phyloP scores from a whole-genome alignment of 352 stramenopile species.

The Phytophthora cryptogea region DNA sequence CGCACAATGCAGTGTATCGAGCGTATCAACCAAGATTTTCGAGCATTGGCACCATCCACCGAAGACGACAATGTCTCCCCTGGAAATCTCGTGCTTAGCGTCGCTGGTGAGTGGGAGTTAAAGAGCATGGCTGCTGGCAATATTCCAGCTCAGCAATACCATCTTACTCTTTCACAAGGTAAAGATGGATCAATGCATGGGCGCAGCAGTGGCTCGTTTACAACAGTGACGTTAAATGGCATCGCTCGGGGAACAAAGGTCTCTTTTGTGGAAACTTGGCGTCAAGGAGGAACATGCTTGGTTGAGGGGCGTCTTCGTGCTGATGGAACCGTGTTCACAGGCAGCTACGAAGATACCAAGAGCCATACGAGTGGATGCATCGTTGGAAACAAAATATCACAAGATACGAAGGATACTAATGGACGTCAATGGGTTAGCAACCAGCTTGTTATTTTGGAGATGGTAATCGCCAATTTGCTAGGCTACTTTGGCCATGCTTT shows the following conservation, averaged over 20 bases:
- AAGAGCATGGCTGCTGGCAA: slow-evolving; percentile 88
- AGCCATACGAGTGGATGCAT: slow-evolving; percentile 87
- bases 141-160: slow-evolving; percentile 88
- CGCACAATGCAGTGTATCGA: slow-evolving; percentile 71
- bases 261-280: slow-evolving; percentile 87
- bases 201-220: slow-evolving; percentile 81
- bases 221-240: slow-evolving; percentile 79
- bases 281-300: slow-evolving; percentile 86
- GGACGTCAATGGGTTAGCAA: slow-evolving; percentile 46
- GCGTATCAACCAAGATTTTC: slow-evolving; percentile 56
- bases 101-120: slow-evolving; percentile 86
- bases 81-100: slow-evolving; percentile 56
- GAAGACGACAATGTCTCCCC: slow-evolving; percentile 32
- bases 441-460: slow-evolving; percentile 72
- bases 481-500: slow-evolving; percentile 73
- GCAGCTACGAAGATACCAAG: slow-evolving; percentile 88
- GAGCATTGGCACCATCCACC: slow-evolving; percentile 29
- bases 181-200: slow-evolving; percentile 66
- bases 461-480: slow-evolving; percentile 77
- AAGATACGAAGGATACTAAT: slow-evolving; percentile 17
- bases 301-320: slow-evolving; percentile 78
- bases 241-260: slow-evolving; percentile 79
- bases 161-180: slow-evolving; percentile 73
- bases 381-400: slow-evolving; percentile 67
- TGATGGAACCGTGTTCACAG: slow-evolving; percentile 73